phyloP scores from a whole-genome alignment of 2,329 filamentous ascomycete species.

The Alternaria arbusti region DNA sequence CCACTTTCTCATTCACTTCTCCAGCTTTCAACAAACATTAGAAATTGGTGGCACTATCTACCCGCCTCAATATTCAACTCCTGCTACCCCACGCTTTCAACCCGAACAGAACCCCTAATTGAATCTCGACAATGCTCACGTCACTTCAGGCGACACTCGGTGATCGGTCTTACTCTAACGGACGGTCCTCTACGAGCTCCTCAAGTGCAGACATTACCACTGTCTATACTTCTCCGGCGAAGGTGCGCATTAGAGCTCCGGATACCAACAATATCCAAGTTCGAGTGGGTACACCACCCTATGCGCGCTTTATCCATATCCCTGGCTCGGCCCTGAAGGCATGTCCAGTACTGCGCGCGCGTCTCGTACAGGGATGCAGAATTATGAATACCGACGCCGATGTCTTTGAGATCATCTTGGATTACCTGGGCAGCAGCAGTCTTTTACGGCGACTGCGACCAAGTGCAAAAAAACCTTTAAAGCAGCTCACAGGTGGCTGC shows the following conservation, averaged over 20 bases:
- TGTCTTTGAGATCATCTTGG: slow-evolving; percentile 9
- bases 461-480: neutral
- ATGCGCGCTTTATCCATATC: neutral
- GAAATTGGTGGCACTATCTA: neutral
- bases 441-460: neutral
- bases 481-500: slow-evolving; percentile 4
- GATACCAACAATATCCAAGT: neutral
- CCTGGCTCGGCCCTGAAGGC: neutral
- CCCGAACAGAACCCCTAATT: neutral
- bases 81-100: neutral
- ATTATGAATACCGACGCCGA: slow-evolving; percentile 7
- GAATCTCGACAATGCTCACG: neutral
- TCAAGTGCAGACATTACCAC: neutral
- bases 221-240: neutral
- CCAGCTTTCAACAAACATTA: neutral
- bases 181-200: neutral
- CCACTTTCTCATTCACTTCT: neutral
- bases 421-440: neutral
- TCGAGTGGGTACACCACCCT: slow-evolving; percentile 7
- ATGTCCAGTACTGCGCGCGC: neutral
- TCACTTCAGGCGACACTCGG: neutral
- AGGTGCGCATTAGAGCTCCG: neutral
- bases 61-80: neutral
- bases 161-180: neutral
- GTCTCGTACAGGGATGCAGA: neutral